Base-by-base conservation (phyloP, 108 stramenopile species). In the Mediolabrus comicus region DNA sequence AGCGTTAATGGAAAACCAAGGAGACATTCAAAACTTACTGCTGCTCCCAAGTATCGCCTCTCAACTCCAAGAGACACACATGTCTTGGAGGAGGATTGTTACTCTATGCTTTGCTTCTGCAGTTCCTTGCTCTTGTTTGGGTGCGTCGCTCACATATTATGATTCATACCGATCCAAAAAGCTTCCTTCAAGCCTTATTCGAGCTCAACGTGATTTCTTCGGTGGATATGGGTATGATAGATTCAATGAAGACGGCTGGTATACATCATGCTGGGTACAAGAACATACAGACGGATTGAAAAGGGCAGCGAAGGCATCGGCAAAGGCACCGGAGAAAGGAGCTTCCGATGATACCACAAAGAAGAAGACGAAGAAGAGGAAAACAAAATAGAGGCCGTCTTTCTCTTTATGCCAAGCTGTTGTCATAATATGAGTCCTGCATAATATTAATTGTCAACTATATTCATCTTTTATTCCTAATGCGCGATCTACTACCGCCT, bases 201-300 rank as follows among this genome's bases (percentile, higher is more conserved):
- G 95, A 74, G 97, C 96, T 3, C 96, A 97, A 72, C 83, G 97
- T 7, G 96, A 98, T 70, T 98, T 90, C 73, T 98, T 95, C 62
- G 97, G 96, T n/a, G 94, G 87, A 9, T 95, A 96, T 81, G 94
- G 94, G n/a, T 98, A 90, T 59, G 90, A 95, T 67, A 77, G 88
- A 7, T 61, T 71, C 52, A 84, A 85, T 49, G 64, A 56, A 62
- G 62, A 67, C 19, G 88, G 88, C 1, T 74, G 77, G 36, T 90
- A 82, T 57, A 84, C 80, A 56, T 79, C 80, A 10, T 74, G 79
- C 24, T 90, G 88, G 88, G 82, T 84, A 4, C 74, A 71, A 53
- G 83, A 84, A 8, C 88, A 87, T 36, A 76, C 81, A 32, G 73
- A 75, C 55, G 22, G 22, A 22, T 49, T 49, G 46, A 57, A 49